Base-by-base conservation (phyloP, 768 basidiomycete species). In the Bullera alba region DNA sequence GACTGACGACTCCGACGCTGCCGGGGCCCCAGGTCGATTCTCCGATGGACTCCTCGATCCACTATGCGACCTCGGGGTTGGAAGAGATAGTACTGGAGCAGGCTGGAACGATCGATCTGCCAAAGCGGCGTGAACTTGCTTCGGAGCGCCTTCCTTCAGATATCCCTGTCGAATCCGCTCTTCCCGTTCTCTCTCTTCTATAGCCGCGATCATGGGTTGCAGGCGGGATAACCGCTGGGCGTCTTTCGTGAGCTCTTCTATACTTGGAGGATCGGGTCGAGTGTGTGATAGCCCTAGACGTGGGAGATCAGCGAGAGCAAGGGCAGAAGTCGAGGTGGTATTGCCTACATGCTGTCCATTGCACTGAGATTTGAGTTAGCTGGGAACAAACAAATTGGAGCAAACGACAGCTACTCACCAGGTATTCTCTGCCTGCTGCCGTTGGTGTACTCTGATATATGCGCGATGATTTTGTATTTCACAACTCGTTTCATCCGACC, bases 131-230 rank as follows among this genome's bases (percentile, higher is more conserved):
- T 34, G 53, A 54, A 44, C 17, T 37, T 30, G 14, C 41, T 7
- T 7, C 12, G n/a, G 6, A 10, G 15, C 4, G 15, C 21, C 43
- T 25, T 19, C 25, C 42, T 5, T 30, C 15, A 32, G 34, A 36
- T 68, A 68, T 34, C 66, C 66, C 38, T 68, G 66, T 15, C 66
- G 56, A 17, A 68, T 68, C 37, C 66, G 45, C 34, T 68, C 66
- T 21, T 47, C 63, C n/a, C 47, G 35, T 46, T 68, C 66, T 0
- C 66, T 42, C n/a, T 46, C 50, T 48, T 65, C 66, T 22, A 68
- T 68, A 0, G 60, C 63, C 2, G 56, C 50, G 4, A 68, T 54
- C 43, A 55, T 53, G 1, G 66, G 57, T 41, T 39, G 37, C 3
- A 68, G 52, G 17, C 29, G 8, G n/a, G 36, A 12, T 47, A 51